Conservation (phyloP, 257 asterid species). For the Solanum okadae region DNA sequence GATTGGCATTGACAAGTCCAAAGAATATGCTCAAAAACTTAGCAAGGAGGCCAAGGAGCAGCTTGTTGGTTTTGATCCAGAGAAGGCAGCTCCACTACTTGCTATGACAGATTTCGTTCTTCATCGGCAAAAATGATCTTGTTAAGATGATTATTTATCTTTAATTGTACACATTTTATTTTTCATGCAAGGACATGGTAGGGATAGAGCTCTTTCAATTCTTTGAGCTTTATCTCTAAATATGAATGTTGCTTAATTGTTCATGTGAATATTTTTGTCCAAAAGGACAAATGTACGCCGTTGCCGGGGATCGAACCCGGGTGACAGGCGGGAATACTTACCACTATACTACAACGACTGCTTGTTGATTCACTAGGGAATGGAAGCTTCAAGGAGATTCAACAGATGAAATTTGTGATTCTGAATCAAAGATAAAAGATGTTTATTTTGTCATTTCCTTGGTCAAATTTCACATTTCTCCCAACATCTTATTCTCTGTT, state of each 20-base stretch:
- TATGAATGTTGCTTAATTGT: no score
- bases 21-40: slow-evolving; percentile 42
- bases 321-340: slow-evolving; percentile 49
- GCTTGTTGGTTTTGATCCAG: slow-evolving; percentile 35
- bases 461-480: neutral
- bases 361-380: neutral
- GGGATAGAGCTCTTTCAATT: neutral
- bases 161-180: no score
- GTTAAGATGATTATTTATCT: neutral
- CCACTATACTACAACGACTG: neutral
- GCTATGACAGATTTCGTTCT: slow-evolving; percentile 48
- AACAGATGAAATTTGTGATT: no score
- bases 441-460: neutral
- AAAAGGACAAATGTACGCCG: slow-evolving; percentile 7
- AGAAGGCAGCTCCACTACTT: slow-evolving; percentile 37
- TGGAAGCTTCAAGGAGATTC: no score
- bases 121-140: slow-evolving; percentile 27
- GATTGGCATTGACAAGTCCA: slow-evolving; percentile 45
- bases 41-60: slow-evolving; percentile 34
- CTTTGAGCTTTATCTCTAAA: neutral
- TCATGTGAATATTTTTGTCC: no score
- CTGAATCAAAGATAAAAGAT: no score
- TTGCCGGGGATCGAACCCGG: slow-evolving; percentile 37
- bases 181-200: neutral
- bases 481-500: neutral